Evolutionary conservation across 1,284 basidiomycete species (phyloP).

Genomic region (Retiboletus flavoniger): DNA sequence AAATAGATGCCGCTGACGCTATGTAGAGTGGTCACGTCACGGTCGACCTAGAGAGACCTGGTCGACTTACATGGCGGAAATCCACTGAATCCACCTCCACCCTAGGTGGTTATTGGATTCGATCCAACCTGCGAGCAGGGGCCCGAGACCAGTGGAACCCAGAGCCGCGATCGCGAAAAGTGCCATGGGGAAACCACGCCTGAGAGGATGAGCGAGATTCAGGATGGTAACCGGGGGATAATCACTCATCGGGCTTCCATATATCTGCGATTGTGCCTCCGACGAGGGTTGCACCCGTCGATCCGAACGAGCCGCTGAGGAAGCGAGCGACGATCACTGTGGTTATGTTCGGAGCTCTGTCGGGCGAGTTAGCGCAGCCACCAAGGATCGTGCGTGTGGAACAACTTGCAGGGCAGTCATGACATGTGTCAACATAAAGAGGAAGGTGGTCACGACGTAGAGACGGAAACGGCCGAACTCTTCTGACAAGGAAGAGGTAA

Average conservation of each 20-base stretch:
- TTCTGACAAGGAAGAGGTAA: slow-evolving; percentile 50
- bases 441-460: slow-evolving; percentile 41
- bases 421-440: slow-evolving; percentile 42
- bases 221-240: background rate
- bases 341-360: slow-evolving; percentile 32
- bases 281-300: slow-evolving; percentile 61
- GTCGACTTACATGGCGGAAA: slow-evolving; percentile 49
- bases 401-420: slow-evolving; percentile 40
- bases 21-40: background rate
- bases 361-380: slow-evolving; percentile 6
- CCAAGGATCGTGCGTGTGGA: background rate
- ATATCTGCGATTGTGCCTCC: slow-evolving; percentile 62
- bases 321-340: slow-evolving; percentile 34
- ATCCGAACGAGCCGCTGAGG: slow-evolving; percentile 39
- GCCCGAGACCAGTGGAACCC: slow-evolving; percentile 52
- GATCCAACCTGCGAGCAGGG: slow-evolving; percentile 55
- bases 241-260: slow-evolving; percentile 33
- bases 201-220: slow-evolving; percentile 24
- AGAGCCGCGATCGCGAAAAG: slow-evolving; percentile 50
- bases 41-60: background rate
- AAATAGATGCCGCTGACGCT: slow-evolving; percentile 40
- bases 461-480: slow-evolving; percentile 51
- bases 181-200: slow-evolving; percentile 61
- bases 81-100: slow-evolving; percentile 74
- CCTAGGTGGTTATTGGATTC: slow-evolving; percentile 48